Evolutionary conservation across 1,139 yeast species (phyloP).

Genomic region (Zygosaccharomyces sapae): DNA sequence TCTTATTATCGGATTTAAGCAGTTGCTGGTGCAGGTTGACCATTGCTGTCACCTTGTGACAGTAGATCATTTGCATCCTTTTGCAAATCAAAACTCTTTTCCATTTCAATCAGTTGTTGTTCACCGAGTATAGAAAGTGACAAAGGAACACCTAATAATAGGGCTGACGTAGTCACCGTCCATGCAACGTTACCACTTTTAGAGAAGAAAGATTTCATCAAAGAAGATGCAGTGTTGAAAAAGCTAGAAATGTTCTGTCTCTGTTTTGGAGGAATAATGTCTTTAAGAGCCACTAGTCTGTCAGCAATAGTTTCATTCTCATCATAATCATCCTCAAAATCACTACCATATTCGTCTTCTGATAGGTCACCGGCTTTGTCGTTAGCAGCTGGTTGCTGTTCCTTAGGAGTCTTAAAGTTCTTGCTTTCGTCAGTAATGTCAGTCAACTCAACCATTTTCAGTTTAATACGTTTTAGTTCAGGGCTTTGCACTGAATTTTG

Average conservation of each 20-base stretch:
- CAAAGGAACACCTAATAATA: conserved; percentile 88
- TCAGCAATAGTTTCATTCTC: conserved; percentile 81
- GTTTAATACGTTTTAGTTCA: not conserved
- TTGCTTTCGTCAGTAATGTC: conserved; percentile 32
- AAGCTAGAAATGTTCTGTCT: conserved; percentile 46
- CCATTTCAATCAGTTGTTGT: conserved; percentile 91
- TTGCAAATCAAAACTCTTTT: conserved; percentile 83
- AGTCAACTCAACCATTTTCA: conserved; percentile 34
- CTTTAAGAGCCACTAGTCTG: conserved; percentile 86
- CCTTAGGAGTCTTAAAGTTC: conserved; percentile 24
- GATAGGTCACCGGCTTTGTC: conserved; percentile 39
- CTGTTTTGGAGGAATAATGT: conserved; percentile 84
- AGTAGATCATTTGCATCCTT: conserved; percentile 80
- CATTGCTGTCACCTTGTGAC: conserved; percentile 68
- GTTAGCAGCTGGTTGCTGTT: conserved; percentile 21
- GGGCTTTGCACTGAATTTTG: not conserved
- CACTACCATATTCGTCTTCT: conserved; percentile 46
- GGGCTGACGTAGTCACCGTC: conserved; percentile 77
- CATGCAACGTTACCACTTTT: conserved; percentile 76
- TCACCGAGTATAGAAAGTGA: conserved; percentile 86
- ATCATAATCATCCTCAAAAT: conserved; percentile 69
- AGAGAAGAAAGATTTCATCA: conserved; percentile 46
- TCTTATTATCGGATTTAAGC: conserved; percentile 12
- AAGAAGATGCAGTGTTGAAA: conserved; percentile 39
- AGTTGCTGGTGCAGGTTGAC: conserved; percentile 28